A percentile compares a stretch with the other conserved stretches of the same genome.
Evolutionary conservation across 441 rosid genomes (phyloP).

Genomic region (Rhodomyrtus psidioides): DNA sequence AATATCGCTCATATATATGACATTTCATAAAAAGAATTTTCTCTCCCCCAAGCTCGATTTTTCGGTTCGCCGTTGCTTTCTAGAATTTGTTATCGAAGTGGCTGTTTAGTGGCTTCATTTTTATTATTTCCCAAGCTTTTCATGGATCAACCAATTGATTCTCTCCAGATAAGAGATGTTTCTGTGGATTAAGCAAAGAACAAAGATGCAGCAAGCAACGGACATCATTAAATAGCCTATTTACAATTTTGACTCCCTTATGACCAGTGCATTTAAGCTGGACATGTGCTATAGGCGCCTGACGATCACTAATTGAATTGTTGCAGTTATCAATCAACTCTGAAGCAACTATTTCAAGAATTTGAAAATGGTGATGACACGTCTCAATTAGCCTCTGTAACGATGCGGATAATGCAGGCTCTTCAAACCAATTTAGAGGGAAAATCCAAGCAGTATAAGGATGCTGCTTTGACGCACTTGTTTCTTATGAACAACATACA

Average conservation of each 20-base stretch:
- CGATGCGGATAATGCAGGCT: constrained; percentile 96
- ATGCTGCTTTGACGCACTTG: constrained; percentile 82
- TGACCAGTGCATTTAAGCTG: background rate
- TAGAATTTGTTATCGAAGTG: background rate
- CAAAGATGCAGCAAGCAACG: background rate
- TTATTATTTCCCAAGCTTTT: background rate
- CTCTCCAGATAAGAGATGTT: background rate
- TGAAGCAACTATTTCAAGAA: constrained; percentile 95
- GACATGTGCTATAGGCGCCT: background rate
- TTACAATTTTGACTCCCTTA: background rate
- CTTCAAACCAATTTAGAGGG: constrained; percentile 95
- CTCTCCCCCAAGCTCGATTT: background rate
- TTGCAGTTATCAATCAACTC: constrained; percentile 85
- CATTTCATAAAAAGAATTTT: background rate
- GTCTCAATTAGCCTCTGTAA: constrained; percentile 83
- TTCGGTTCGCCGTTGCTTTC: background rate
- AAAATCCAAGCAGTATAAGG: constrained; percentile 92
- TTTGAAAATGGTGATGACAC: constrained; percentile 64
- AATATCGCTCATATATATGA: background rate
- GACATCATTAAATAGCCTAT: background rate
- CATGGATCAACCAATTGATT: background rate
- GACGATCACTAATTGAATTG: constrained; percentile 4
- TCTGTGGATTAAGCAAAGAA: background rate
- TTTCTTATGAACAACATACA: constrained; percentile 98
- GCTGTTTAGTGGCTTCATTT: background rate